These are phyloP conservation scores for Dactylellina parvicollis DNA, from an alignment of 2,329 filamentous ascomycete species.

Conservation along the genomic window DNA sequence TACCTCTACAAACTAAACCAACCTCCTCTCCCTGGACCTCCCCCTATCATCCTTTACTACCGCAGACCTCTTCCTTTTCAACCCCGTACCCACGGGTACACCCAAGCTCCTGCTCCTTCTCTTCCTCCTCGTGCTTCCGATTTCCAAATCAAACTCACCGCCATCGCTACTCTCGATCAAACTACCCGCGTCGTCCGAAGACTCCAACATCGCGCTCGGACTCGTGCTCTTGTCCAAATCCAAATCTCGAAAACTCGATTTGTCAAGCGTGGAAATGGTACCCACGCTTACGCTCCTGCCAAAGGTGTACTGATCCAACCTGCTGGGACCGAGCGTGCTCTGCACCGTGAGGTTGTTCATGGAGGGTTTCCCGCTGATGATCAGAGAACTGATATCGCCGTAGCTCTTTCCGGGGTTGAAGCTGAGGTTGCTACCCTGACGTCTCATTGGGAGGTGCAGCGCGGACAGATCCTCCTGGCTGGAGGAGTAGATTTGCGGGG, in stretches of 20 bases:
- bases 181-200: constrained; percentile 18
- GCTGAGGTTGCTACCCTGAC: constrained; percentile 10
- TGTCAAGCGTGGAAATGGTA: constrained; percentile 41
- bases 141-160: constrained; percentile 33
- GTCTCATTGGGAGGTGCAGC: constrained; percentile 1
- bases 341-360: constrained; percentile 32
- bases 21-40: constrained; percentile 23
- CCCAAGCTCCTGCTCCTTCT: constrained; percentile 1
- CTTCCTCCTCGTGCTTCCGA: neutral
- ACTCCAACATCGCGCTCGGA: constrained; percentile 18
- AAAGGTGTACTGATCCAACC: constrained; percentile 9
- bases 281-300: constrained; percentile 31
- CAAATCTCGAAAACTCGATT: constrained; percentile 35
- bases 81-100: neutral
- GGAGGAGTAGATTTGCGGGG: constrained; percentile 47
- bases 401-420: constrained; percentile 23
- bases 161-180: constrained; percentile 18
- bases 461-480: constrained; percentile 39
- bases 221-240: constrained; percentile 33
- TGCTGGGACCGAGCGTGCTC: constrained; percentile 1
- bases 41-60: constrained; percentile 19
- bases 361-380: constrained; percentile 19
- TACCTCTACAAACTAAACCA: constrained; percentile 7
- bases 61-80: constrained; percentile 36
- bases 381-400: constrained; percentile 23